Evolutionary conservation across 192 early-diverging fungal genomes (phyloP), one percentile per base, ranked within the genome.

Genomic region (Backusella macrospora): DNA sequence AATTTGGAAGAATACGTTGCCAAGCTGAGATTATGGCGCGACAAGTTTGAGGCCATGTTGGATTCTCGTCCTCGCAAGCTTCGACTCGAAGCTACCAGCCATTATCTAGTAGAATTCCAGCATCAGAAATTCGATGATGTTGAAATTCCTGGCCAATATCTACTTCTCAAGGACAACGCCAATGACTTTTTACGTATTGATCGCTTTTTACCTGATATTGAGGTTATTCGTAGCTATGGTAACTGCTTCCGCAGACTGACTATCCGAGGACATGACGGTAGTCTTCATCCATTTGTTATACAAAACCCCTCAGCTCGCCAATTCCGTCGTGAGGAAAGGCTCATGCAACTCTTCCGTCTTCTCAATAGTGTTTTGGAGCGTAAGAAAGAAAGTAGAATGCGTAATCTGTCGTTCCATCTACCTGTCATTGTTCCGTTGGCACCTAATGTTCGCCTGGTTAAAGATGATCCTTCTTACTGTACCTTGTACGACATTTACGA

Each of bases 61-160:
- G 92, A 94, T 68, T 86, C 86, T 73, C 90, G 95, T 45, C 95
- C 96, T n/a, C 79, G 87, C 37, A 86, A 84, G 62, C 94, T 93
- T 67, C 89, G 93, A 79, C 84, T 98, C 4, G 95, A 98, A 74
- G 86, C 93, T 72, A 94, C 92, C 77, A 93, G 91, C 42, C 93
- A 94, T 49, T 98, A 96, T 84, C 80, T 99, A 62, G 95, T 94
- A 9, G 98, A 99, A 81, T 99, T 99, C 86, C 96, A 99, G 77
- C 95, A 98, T 80, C 92, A 96, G 77, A 98, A 97, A 79, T 98
- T 99, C 76, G 97, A 98, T 73, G 96, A 99, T 67, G 93, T 99
- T n/a, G 97, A 99, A 74, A 90, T 99, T 6, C 98, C 98, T 15
- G 98, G 98, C 7, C 97, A 99, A 80, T 99, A 99, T 77, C 81